phyloP scores from a whole-genome alignment of 148 eudicot genomes.

The Polygonum maritimum region DNA sequence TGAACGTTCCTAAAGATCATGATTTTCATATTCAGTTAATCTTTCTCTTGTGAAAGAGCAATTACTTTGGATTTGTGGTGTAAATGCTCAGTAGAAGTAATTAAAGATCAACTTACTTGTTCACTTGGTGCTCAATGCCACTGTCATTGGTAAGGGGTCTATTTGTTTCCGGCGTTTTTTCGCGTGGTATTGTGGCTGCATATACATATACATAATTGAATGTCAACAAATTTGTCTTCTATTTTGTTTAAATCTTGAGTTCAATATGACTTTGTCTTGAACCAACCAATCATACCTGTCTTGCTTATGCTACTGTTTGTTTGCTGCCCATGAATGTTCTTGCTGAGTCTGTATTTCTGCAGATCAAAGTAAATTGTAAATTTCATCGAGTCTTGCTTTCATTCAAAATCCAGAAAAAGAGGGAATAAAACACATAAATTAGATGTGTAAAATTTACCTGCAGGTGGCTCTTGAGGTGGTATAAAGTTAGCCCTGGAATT shows the following conservation, averaged over 20 bases:
- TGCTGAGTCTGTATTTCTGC: slow-evolving; percentile 92
- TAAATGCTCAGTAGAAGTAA: background rate
- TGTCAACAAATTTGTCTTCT: background rate
- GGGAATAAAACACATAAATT: background rate
- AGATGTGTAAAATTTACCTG: slow-evolving; percentile 40
- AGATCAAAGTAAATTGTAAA: slow-evolving; percentile 10
- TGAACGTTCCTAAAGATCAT: slow-evolving; percentile 50
- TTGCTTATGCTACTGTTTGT: slow-evolving; percentile 39
- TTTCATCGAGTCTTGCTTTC: background rate
- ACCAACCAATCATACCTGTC: slow-evolving; percentile 31
- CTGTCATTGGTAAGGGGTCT: slow-evolving; percentile 34
- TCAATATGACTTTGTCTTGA: slow-evolving; percentile 11
- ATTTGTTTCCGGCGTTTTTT: slow-evolving; percentile 39
- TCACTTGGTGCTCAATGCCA: slow-evolving; percentile 42
- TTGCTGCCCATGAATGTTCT: slow-evolving; percentile 77
- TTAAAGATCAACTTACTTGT: slow-evolving; percentile 38
- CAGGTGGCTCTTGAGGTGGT: slow-evolving; percentile 93
- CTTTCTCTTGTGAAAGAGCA: background rate
- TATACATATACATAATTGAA: slow-evolving; percentile 6
- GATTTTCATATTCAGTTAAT: background rate
- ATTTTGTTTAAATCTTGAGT: background rate
- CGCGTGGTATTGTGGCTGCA: slow-evolving; percentile 33
- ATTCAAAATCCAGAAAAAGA: background rate
- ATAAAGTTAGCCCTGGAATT: slow-evolving; percentile 81
- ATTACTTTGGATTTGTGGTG: too few relatives aligned